phyloP scores from a whole-genome alignment of 2,329 filamentous ascomycete genomes.

The Domatiomyces catenatus region DNA sequence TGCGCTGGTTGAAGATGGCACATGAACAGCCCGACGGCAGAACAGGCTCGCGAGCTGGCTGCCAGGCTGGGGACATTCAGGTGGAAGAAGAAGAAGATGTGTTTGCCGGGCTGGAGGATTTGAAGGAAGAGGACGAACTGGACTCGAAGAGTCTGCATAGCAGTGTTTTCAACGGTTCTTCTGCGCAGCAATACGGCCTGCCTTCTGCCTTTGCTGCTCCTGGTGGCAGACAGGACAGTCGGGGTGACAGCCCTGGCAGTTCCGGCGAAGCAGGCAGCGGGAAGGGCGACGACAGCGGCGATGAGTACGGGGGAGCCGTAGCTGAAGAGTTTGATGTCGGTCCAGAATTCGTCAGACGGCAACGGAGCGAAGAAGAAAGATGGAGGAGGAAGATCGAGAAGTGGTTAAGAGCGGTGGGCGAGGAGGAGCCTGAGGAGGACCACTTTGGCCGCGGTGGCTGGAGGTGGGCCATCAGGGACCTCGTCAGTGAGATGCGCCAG shows the following conservation, averaged over 20 bases:
- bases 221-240: background rate
- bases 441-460: slow-evolving; percentile 41
- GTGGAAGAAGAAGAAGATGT: slow-evolving; percentile 81
- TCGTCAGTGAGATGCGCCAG: background rate
- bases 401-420: slow-evolving; percentile 47
- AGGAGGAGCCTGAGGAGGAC: slow-evolving; percentile 32
- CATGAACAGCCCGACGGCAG: slow-evolving; percentile 3
- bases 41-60: slow-evolving; percentile 15
- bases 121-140: slow-evolving; percentile 47
- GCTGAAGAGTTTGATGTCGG: slow-evolving; percentile 97
- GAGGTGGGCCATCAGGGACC: slow-evolving; percentile 54
- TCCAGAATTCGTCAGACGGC: slow-evolving; percentile 76
- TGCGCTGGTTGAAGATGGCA: slow-evolving; percentile 84
- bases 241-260: background rate
- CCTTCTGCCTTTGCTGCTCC: background rate
- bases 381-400: slow-evolving; percentile 79
- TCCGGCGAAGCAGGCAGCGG: slow-evolving; percentile 9
- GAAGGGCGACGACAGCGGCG: slow-evolving; percentile 16
- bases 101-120: slow-evolving; percentile 86
- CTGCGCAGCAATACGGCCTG: slow-evolving; percentile 14
- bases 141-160: slow-evolving; percentile 2
- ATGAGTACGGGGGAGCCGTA: slow-evolving; percentile 43
- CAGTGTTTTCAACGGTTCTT: slow-evolving; percentile 3
- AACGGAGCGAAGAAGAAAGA: slow-evolving; percentile 78
- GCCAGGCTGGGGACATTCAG: slow-evolving; percentile 38